Base-by-base conservation (phyloP, 2,329 filamentous ascomycete genomes). In the Exophiala alcalophila region DNA sequence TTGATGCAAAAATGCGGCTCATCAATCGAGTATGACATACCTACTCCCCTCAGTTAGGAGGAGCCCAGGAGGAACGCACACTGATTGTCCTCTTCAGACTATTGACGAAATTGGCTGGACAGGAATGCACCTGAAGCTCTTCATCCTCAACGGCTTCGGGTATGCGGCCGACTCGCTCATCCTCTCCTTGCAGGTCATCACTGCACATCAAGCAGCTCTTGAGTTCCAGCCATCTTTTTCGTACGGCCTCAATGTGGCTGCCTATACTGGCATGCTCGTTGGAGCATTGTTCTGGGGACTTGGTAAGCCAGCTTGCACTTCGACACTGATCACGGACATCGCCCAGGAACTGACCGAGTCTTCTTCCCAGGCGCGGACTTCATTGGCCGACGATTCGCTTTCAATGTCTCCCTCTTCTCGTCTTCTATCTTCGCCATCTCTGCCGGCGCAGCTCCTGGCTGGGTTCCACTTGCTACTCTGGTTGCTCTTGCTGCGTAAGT, bases 401-500 rank as follows among this genome's bases (percentile, higher is more conserved):
- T 86, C 66, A 86, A 86, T 55, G 63, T 77, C 15, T 79, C 78
- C 2, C 67, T 86, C 8, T 72, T 85, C 53, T 68, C 84, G 40
- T 81, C 75, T 56, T 74, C 77, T 3, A 59, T 78, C 4, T 79
- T 81, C 34, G 74, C 74, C 18, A 77, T 86, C 40, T 65, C 84
- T 1, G 83, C 81, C 1, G 84, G 83, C 2, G 78, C 76, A 1
- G 73, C 78, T 45, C 83, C 83, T 2, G 83, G 72, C 50, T 89
- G 45, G 47, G 19, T 31, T 20, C 42, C 45, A 12, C 32, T 52
- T n/a, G 50, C 42, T n/a, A 28, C 47, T 14, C 52, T 53, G 19
- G 40, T 36, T 10, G 23, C 32, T 14, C 27, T 56, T n/a, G 37
- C 50, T 10, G 47, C 44, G 6, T 7, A 25, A n/a, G 7, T n/a